These are phyloP conservation scores for Malus asiatica DNA, from an alignment of 306 rosid species.

Conservation along the genomic window DNA sequence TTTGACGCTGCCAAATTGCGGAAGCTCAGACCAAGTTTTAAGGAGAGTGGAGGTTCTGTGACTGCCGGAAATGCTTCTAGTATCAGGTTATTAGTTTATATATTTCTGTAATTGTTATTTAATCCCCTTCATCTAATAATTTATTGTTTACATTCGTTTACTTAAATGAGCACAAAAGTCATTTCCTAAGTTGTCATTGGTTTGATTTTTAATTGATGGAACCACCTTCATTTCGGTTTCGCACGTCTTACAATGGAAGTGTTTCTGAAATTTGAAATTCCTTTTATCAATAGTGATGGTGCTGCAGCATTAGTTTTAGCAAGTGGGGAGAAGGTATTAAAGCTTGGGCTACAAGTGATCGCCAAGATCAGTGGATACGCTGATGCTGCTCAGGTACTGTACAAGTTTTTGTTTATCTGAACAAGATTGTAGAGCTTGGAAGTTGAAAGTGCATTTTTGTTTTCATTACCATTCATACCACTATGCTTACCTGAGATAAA, in stretches of 20 bases:
- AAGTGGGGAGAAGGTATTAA: slow-evolving; percentile 80
- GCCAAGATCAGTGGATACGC: slow-evolving; percentile 91
- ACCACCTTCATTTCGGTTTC: not conserved
- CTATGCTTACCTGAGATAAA: slow-evolving; percentile 17
- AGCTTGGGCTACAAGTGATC: slow-evolving; percentile 85
- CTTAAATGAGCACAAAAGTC: not conserved
- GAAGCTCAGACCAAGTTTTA: slow-evolving; percentile 97
- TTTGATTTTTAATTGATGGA: slow-evolving; percentile 8
- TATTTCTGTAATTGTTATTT: not conserved
- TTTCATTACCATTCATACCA: not conserved
- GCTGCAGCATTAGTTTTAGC: slow-evolving; percentile 96
- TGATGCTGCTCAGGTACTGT: slow-evolving; percentile 92
- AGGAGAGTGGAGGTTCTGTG: slow-evolving; percentile 85
- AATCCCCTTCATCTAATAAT: not conserved
- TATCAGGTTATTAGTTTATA: slow-evolving; percentile 53
- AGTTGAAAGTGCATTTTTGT: slow-evolving; percentile 4
- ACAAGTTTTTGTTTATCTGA: slow-evolving; percentile 6
- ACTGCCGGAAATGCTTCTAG: slow-evolving; percentile 99
- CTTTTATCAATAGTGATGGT: slow-evolving; percentile 66
- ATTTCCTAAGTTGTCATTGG: slow-evolving; percentile 5
- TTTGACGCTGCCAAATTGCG: slow-evolving; percentile 88
- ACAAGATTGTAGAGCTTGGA: slow-evolving; percentile 5
- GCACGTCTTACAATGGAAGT: slow-evolving; percentile 9
- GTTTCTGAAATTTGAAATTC: slow-evolving; percentile 16
- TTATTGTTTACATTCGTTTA: not conserved